Evolutionary conservation across 306 rosid genomes (phyloP).

Genomic region (Quercus mongolica): DNA sequence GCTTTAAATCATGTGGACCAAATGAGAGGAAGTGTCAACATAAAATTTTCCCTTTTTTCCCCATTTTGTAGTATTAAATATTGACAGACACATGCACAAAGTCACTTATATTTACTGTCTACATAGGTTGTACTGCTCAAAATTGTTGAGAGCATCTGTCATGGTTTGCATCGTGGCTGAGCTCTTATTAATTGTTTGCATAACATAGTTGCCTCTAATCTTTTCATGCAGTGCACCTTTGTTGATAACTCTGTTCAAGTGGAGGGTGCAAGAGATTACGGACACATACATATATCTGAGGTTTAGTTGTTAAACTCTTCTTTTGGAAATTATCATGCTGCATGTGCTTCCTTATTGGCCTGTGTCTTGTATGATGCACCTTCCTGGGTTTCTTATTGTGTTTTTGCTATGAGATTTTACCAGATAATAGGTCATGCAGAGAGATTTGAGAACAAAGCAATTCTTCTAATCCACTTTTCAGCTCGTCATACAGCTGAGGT

Average conservation of each 20-base stretch:
- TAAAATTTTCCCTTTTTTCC: not conserved
- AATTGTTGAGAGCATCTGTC: not conserved
- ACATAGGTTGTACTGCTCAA: not conserved
- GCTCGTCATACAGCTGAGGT: conserved; percentile 73
- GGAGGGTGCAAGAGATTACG: conserved; percentile 83
- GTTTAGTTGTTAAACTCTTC: conserved; percentile 27
- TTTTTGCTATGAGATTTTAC: conserved; percentile 5
- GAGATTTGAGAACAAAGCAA: conserved; percentile 69
- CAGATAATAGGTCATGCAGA: conserved; percentile 73
- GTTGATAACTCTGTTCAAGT: conserved; percentile 59
- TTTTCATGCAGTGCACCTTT: conserved; percentile 64
- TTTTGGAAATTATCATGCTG: not conserved
- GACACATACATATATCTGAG: conserved; percentile 88
- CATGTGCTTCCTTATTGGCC: not conserved
- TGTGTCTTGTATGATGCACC: not conserved
- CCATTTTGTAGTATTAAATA: not conserved
- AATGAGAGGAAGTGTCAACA: not conserved
- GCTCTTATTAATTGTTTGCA: not conserved
- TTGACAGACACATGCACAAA: not conserved
- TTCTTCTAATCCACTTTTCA: conserved; percentile 90
- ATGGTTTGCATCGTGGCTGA: not conserved
- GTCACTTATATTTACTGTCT: not conserved
- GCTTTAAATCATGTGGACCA: not conserved
- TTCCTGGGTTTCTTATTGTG: conserved; percentile 1
- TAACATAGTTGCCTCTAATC: not conserved